Evolutionary conservation across 1,139 yeast genomes (phyloP), one percentile per base, ranked within the genome.

Genomic region (Saccharomycopsis hybrid): DNA sequence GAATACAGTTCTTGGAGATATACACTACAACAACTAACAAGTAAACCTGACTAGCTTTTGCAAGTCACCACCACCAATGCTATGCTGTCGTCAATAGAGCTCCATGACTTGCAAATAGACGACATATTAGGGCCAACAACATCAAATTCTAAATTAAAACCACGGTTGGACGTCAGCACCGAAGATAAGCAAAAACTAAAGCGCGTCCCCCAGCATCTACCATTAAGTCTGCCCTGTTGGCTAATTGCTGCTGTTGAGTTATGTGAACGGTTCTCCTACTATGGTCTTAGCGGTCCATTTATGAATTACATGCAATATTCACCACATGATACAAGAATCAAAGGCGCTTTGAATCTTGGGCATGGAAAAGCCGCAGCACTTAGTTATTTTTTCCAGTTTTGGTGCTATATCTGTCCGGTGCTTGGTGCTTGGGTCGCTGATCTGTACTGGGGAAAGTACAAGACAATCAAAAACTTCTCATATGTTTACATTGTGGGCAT

Each of bases 351-450:
- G 54, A 55, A 56, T 28, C 68, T 73, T 56, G 67, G 67, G 48
- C 30, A 31, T 18, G 47, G 47, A 24, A 28, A 31, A 9, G 77
- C 78, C 39, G 72, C 76, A 46, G 77, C 75, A n/a, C 66, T 73
- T 52, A 71, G 77, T 3, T 74, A 74, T 58, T 71, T 73, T 53
- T 74, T 73, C 68, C 77, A 73, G 59, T 73, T 74, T 56, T 74
- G 77, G 78, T 73, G 77, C 63, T 74, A 74, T 59, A 60, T 73
- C 28, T 72, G 77, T 46, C 78, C 78, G 37, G 65, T 74, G 47
- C 62, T 73, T 51, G 78, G 78, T 54, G 78, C 77, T 44, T 74
- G 72, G 68, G 51, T 74, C 24, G 69, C 78, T 37, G 78, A 74
- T 59, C 72, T 77, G 46, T 72, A 62, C 60, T 69, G 69, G 67